phyloP scores from a whole-genome alignment of 768 basidiomycete genomes.

The Imleria badia region DNA sequence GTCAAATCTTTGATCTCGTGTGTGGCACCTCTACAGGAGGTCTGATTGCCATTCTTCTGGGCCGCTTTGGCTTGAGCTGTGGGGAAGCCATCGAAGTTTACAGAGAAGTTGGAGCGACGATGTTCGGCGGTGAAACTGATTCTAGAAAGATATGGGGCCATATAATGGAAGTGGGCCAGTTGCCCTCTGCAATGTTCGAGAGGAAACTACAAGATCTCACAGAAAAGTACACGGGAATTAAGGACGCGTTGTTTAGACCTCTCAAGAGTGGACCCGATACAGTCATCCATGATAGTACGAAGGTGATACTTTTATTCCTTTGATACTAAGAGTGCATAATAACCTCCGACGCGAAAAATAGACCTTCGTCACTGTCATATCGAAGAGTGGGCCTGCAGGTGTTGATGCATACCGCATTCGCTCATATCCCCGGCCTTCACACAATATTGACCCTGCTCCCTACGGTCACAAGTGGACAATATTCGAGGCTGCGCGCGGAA shows the following conservation, averaged over 20 bases:
- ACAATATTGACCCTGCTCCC: neutral
- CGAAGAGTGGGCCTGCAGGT: neutral
- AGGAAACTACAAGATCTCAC: neutral
- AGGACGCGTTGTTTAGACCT: neutral
- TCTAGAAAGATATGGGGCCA: neutral
- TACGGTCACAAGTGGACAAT: neutral
- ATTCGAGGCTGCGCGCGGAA: neutral
- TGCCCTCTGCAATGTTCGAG: neutral
- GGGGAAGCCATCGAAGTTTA: neutral
- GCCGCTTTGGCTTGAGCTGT: neutral
- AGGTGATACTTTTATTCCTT: neutral
- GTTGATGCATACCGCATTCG: neutral
- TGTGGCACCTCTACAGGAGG: neutral
- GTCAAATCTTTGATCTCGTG: neutral
- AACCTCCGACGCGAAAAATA: neutral
- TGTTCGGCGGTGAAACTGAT: neutral
- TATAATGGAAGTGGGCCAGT: neutral
- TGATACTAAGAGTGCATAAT: too few relatives aligned
- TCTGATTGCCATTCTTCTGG: neutral
- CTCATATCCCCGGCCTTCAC: neutral
- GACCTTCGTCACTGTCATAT: neutral
- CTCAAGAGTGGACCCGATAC: neutral
- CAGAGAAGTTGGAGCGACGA: neutral
- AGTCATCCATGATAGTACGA: neutral
- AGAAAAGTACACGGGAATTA: neutral